Conservation (phyloP, 2,329 filamentous ascomycete genomes). For the Sarocladium kiliense region DNA sequence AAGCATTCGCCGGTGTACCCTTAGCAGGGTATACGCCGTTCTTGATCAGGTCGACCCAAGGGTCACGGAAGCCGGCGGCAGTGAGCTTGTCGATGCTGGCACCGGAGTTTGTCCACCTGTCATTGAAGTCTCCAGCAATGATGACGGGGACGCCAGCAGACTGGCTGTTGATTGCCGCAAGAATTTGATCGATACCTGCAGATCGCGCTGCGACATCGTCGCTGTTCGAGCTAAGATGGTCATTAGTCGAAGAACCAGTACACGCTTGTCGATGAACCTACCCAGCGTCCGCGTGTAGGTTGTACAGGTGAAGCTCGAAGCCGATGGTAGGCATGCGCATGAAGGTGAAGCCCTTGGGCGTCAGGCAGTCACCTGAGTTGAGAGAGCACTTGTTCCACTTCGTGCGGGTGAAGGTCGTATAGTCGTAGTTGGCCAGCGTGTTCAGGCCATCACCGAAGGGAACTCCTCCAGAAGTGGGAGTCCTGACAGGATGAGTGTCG, state of each 20-base stretch:
- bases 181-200: conserved; percentile 54
- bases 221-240: conserved; percentile 36
- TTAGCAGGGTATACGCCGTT: conserved; percentile 39
- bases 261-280: conserved; percentile 10
- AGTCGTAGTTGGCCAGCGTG: conserved; percentile 54
- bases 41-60: conserved; percentile 53
- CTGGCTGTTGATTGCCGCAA: conserved; percentile 49
- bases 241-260: no score
- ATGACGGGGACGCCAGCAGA: conserved; percentile 57
- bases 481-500: conserved; percentile 55
- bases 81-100: conserved; percentile 45
- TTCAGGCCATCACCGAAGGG: conserved; percentile 61
- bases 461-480: conserved; percentile 60
- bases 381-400: conserved; percentile 57
- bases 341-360: conserved; percentile 65
- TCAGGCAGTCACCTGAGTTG: conserved; percentile 57
- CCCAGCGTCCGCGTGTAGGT: conserved; percentile 61
- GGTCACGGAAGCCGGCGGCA: conserved; percentile 49
- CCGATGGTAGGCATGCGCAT: conserved; percentile 53
- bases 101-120: conserved; percentile 47
- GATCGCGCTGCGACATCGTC: conserved; percentile 52
- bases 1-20: conserved; percentile 34
- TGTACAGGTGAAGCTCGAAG: conserved; percentile 59
- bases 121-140: conserved; percentile 61
- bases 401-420: conserved; percentile 47